phyloP scores from a whole-genome alignment of 1,284 basidiomycete genomes.

The Ustilago xerochloae region DNA sequence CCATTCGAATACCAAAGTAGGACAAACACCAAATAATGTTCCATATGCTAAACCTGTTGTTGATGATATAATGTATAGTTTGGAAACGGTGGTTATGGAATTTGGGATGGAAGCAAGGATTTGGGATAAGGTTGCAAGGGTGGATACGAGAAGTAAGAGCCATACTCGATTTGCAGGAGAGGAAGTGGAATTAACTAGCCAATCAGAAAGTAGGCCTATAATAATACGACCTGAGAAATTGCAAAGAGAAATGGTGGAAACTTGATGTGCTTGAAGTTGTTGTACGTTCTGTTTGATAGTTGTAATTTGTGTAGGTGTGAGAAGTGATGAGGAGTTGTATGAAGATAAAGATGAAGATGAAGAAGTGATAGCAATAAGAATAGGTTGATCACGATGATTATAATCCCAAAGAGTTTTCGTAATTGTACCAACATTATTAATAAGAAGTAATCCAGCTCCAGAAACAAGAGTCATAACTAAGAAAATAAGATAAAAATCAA shows the following conservation, averaged over 20 bases:
- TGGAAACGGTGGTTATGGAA: slow-evolving; percentile 73
- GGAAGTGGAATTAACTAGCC: slow-evolving; percentile 45
- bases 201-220: slow-evolving; percentile 82
- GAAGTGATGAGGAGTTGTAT: too few relatives aligned
- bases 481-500: slow-evolving; percentile 82
- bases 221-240: slow-evolving; percentile 84
- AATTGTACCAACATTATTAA: slow-evolving; percentile 95
- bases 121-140: slow-evolving; percentile 58
- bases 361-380: slow-evolving; percentile 19
- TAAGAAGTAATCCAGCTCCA: slow-evolving; percentile 90
- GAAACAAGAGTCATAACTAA: slow-evolving; percentile 79
- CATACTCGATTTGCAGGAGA: slow-evolving; percentile 51
- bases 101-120: slow-evolving; percentile 59
- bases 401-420: slow-evolving; percentile 83
- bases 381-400: slow-evolving; percentile 69
- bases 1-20: slow-evolving; percentile 84
- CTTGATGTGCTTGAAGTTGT: slow-evolving; percentile 78
- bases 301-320: slow-evolving; percentile 48
- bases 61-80: slow-evolving; percentile 81
- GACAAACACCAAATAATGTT: slow-evolving; percentile 79
- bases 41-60: slow-evolving; percentile 82
- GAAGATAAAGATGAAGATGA: neutral
- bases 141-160: slow-evolving; percentile 58
- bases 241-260: slow-evolving; percentile 83
- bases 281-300: slow-evolving; percentile 78